Evolutionary conservation across 1,284 basidiomycete genomes (phyloP), one percentile per base, ranked within the genome.

Genomic region (Lentinus polychrous): DNA sequence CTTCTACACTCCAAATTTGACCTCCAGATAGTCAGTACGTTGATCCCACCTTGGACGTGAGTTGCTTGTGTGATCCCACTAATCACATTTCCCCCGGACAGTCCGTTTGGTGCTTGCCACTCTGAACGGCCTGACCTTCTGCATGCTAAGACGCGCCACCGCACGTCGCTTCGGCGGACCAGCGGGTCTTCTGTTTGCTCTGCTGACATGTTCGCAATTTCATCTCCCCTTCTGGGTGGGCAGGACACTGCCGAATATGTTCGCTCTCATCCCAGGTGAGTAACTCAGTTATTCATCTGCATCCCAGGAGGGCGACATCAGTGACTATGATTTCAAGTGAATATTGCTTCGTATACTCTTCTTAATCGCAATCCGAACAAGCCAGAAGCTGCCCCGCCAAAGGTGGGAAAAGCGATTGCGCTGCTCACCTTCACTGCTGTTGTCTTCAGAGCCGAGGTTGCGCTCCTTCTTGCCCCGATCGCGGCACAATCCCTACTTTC

Each of bases 191-290:
- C 75, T 83, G 57, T 93, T 86, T 62, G 64, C 79, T 1, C 50
- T 92, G 0, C 61, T 96, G 18, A 83, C 83, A 1, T 76, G 83
- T 50, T 79, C 81, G 0, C 93, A 96, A 63, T 98, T 97, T 62
- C 95, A 98, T 64, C 66, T 94, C 10, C 83, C 85, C 2, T 99
- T 93, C 66, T 99, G 93, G 85, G 87, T 91, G 68, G 83, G 92
- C 2, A 73, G 95, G 41, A 96, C 95, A 0, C 69, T 97, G 12
- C 94, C 95, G 0, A 99, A 99, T 65, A 94, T 94, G 79, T 82
- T 94, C 53, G 93, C 93, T 2, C 71, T 95, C 15, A 73, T 88
- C 8, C 79, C 84, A 45, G 85, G 91, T 94, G 55, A 45, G 77
- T 62, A 17, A 43, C 33, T 18, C 34, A 17, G 40, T 40, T 33